These are phyloP conservation scores for Taphrina betulina DNA, from an alignment of 1,139 yeast species.

Conservation along the genomic window DNA sequence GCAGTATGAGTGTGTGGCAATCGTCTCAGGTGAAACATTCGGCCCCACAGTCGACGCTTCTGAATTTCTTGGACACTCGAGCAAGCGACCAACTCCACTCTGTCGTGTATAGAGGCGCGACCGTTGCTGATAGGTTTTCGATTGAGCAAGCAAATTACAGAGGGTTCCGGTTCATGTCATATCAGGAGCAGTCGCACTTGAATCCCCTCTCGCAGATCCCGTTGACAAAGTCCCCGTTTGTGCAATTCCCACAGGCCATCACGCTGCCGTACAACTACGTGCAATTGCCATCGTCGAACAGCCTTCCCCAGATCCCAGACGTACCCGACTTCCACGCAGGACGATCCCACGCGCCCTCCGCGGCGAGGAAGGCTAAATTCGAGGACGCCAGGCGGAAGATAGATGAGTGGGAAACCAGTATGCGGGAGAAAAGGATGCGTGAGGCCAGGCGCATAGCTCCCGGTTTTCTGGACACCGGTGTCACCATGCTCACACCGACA, in stretches of 20 bases:
- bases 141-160: too few relatives aligned
- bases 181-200: neutral
- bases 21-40: too few relatives aligned
- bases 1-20: too few relatives aligned
- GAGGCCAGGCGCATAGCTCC: slow-evolving; percentile 33
- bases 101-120: too few relatives aligned
- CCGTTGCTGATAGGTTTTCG: too few relatives aligned
- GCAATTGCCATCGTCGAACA: slow-evolving; percentile 8
- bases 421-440: slow-evolving; percentile 3
- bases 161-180: too few relatives aligned
- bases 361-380: neutral
- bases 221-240: slow-evolving; percentile 20
- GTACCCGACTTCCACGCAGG: neutral
- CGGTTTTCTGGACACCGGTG: slow-evolving; percentile 33
- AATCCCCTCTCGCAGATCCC: slow-evolving; percentile 26
- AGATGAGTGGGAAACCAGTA: slow-evolving; percentile 21
- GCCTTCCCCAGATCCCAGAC: slow-evolving; percentile 5
- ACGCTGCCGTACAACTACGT: slow-evolving; percentile 25
- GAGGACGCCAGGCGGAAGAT: neutral
- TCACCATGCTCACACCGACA: slow-evolving; percentile 29
- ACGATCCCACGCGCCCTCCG: too few relatives aligned
- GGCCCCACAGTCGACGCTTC: too few relatives aligned
- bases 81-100: too few relatives aligned
- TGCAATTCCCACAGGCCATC: slow-evolving; percentile 27
- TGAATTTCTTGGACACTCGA: too few relatives aligned